phyloP scores from a whole-genome alignment of 73 alveolate species.

The Stentor coeruleus region DNA sequence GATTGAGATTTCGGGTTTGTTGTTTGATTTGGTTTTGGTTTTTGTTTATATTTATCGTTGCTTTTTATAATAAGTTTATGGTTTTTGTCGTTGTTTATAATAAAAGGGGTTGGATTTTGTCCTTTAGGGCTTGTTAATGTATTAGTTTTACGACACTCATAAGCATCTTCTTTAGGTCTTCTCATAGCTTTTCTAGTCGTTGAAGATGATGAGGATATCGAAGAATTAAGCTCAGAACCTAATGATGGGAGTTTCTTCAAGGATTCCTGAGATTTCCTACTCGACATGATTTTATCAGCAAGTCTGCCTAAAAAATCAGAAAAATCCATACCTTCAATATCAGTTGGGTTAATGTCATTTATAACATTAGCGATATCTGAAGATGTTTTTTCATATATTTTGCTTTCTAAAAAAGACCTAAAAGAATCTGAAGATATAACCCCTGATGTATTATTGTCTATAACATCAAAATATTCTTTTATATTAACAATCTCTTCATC shows the following conservation, averaged over 20 bases:
- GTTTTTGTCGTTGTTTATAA: not conserved
- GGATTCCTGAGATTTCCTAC: no score
- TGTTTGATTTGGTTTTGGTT: no score
- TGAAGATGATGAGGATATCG: no score
- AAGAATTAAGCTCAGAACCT: no score
- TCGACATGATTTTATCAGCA: not conserved
- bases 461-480: not conserved
- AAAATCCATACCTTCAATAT: no score
- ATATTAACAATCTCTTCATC: not conserved
- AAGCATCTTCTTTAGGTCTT: no score
- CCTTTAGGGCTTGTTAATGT: not conserved
- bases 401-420: not conserved
- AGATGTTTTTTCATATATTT: not conserved
- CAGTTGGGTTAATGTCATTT: not conserved
- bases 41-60: no score
- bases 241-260: no score
- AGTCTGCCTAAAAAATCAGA: no score
- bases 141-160: not conserved
- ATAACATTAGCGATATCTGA: not conserved
- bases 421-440: not conserved
- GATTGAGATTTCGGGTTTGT: no score
- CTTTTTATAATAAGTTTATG: no score
- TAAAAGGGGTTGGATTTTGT: not conserved
- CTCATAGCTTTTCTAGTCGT: no score
- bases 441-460: not conserved